Conservation (phyloP, 371 early-diverging fungal species). For the Amoeboaphelidium protococcarum region DNA sequence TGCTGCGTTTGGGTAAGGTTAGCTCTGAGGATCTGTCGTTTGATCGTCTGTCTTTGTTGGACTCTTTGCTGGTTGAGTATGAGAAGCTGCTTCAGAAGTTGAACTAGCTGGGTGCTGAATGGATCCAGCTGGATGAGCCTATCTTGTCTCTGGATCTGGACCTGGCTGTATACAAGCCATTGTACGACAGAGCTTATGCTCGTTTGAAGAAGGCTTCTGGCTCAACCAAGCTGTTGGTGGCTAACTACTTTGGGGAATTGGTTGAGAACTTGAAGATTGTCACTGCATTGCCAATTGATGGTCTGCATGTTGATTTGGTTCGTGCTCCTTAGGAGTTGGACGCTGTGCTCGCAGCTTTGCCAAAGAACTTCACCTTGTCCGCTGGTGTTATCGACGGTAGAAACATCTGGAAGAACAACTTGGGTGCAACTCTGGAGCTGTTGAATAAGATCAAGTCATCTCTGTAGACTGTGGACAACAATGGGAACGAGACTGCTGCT, state of each 20-base stretch:
- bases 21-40: conserved; percentile 34
- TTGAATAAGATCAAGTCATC: no score
- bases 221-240: conserved; percentile 38
- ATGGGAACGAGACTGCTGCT: conserved; percentile 26
- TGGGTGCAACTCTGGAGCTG: conserved; percentile 38
- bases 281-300: conserved; percentile 40
- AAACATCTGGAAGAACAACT: conserved; percentile 85
- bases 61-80: conserved; percentile 42
- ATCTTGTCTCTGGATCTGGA: conserved; percentile 44
- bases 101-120: conserved; percentile 57
- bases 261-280: conserved; percentile 28
- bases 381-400: conserved; percentile 78
- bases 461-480: conserved; percentile 31
- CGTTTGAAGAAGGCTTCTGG: conserved; percentile 16
- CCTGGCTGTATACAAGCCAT: conserved; percentile 16
- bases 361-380: conserved; percentile 30
- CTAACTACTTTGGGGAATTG: conserved; percentile 80
- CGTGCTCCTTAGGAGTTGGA: conserved; percentile 60
- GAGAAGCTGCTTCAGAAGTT: conserved; percentile 42
- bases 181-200: conserved; percentile 33
- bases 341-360: conserved; percentile 16
- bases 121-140: conserved; percentile 81
- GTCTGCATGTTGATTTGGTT: conserved; percentile 67
- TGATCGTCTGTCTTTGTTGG: no score
- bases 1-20: conserved; percentile 59